Evolutionary conservation across 225 moss, liverwort and hornwort species (phyloP).

Genomic region (Takakia lepidozioides): DNA sequence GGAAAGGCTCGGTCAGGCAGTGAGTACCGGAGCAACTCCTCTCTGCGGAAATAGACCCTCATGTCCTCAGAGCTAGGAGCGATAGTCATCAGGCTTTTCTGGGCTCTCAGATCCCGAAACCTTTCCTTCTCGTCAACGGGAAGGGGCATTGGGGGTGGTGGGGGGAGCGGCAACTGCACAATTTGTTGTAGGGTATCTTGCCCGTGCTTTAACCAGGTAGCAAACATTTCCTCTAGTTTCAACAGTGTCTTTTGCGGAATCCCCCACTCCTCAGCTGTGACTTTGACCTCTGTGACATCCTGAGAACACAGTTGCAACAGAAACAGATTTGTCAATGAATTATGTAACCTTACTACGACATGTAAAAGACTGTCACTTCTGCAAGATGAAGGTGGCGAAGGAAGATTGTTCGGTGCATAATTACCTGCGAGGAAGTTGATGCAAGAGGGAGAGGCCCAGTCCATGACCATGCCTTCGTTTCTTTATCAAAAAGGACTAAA

Average conservation of each 20-base stretch:
- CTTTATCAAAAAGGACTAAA: conserved; percentile 60
- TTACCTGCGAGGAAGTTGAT: conserved; percentile 50
- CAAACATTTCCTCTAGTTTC: conserved; percentile 79
- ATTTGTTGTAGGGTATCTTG: conserved; percentile 74
- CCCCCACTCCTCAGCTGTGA: conserved; percentile 65
- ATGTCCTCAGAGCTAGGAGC: conserved; percentile 69
- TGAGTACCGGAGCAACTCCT: conserved; percentile 66
- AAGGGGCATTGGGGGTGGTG: conserved; percentile 56
- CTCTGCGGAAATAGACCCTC: conserved; percentile 67
- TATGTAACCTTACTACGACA: neutral
- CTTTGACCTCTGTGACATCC: conserved; percentile 51
- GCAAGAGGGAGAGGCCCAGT: conserved; percentile 38
- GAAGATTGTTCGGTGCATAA: neutral
- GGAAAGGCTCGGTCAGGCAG: conserved; percentile 69
- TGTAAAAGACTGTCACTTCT: neutral
- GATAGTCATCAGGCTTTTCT: conserved; percentile 78
- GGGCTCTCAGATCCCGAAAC: conserved; percentile 69
- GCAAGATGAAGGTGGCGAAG: neutral
- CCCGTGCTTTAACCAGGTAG: conserved; percentile 74
- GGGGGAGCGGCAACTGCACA: conserved; percentile 66
- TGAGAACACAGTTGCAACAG: conserved; percentile 12
- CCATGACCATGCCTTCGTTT: conserved; percentile 66
- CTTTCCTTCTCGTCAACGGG: conserved; percentile 72
- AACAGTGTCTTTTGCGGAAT: conserved; percentile 58
- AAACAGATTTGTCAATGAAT: neutral